Evolutionary conservation across 1,139 yeast species (phyloP), one percentile per base, ranked within the genome.

Genomic region (Diutina siamensis): DNA sequence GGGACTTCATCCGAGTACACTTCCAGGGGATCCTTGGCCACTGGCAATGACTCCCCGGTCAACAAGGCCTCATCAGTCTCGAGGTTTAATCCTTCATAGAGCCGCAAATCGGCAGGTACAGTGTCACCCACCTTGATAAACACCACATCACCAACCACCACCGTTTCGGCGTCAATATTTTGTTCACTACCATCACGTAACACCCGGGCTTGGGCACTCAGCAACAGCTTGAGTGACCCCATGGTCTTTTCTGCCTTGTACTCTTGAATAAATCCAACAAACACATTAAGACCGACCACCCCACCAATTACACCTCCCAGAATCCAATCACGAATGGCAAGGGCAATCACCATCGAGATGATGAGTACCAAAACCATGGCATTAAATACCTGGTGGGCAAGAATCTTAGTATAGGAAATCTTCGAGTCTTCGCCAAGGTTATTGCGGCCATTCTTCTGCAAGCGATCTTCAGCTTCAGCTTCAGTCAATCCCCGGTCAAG

Each of bases 241-340:
- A 84, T 83, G 1, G 94, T 83, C 59, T 81, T 77, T 54, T 83
- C 92, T 2, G 94, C 94, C 50, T 77, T 76, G 53, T 69, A 67
- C 58, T 82, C 88, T 60, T 84, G 94, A 51, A 76, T 62, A 47
- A 81, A 76, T 1, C 94, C 94, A 45, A 84, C 83, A 25, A 65
- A 63, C 44, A 83, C 79, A 58, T 84, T 84, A 51, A 84, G 70
- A 41, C 64, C 63, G 31, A 83, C 80, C 28, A 84, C 92, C 45
- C 77, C 81, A 1, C 78, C 81, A 57, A 84, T 81, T 33, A 84
- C 94, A 47, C 94, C 94, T 46, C 89, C 94, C 4, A 88, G 80
- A 49, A 83, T 84, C 83, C 86, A 83, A 62, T 83, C 94, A 48
- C 68, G 68, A 52, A 84, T 81, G 15, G 85, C 89, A 45, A 83